phyloP scores from a whole-genome alignment of 495 filamentous ascomycete genomes.

The Lasiosphaeriaceae sp. region DNA sequence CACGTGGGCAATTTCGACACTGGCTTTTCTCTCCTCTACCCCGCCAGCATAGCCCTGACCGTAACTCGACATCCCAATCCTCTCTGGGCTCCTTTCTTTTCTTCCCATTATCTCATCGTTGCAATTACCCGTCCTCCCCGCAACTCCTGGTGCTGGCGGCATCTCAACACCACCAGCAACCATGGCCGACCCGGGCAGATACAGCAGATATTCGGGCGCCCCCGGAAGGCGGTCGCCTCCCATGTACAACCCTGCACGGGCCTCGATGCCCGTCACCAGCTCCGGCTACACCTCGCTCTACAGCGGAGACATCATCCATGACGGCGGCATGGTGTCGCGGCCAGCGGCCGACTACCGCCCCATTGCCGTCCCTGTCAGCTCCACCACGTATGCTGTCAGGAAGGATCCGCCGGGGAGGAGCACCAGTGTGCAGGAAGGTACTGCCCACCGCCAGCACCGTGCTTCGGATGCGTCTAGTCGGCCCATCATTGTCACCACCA shows the following conservation, averaged over 20 bases:
- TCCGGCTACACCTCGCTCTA: slow-evolving; percentile 40
- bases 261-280: slow-evolving; percentile 42
- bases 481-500: slow-evolving; percentile 48
- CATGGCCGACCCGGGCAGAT: slow-evolving; percentile 41
- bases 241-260: slow-evolving; percentile 43
- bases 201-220: slow-evolving; percentile 25
- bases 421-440: slow-evolving; percentile 36
- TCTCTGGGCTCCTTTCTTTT: background rate
- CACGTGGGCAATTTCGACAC: background rate
- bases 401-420: slow-evolving; percentile 39
- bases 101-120: background rate
- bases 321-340: slow-evolving; percentile 29
- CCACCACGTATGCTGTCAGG: slow-evolving; percentile 47
- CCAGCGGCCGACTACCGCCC: slow-evolving; percentile 27
- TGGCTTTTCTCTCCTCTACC: background rate
- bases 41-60: background rate
- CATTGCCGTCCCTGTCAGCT: slow-evolving; percentile 26
- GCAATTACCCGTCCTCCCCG: background rate
- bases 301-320: slow-evolving; percentile 38
- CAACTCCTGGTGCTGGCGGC: background rate
- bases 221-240: slow-evolving; percentile 39
- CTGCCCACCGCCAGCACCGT: slow-evolving; percentile 32
- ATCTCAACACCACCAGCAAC: slow-evolving; percentile 2
- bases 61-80: background rate
- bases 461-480: slow-evolving; percentile 23